These are phyloP conservation scores for Aspergillus sojae DNA, from an alignment of 2,329 filamentous ascomycete species.

Conservation along the genomic window DNA sequence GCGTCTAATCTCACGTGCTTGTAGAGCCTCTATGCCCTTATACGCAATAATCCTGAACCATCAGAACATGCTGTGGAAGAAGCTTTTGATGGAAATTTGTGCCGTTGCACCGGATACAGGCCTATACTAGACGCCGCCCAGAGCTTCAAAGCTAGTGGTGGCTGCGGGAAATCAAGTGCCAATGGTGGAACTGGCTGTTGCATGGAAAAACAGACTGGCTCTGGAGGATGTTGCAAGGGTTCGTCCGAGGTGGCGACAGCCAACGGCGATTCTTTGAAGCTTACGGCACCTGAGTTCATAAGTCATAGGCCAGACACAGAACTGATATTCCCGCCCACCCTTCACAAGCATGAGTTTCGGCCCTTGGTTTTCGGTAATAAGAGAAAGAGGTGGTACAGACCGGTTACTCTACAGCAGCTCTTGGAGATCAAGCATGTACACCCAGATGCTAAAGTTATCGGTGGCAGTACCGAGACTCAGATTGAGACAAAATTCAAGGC, in stretches of 20 bases:
- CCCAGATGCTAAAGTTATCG: conserved; percentile 89
- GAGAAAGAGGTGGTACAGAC: conserved; percentile 89
- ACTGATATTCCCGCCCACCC: conserved; percentile 85
- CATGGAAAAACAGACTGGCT: conserved; percentile 65
- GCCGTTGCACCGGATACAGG: conserved; percentile 91
- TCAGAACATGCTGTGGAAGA: conserved; percentile 86
- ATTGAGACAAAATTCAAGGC: conserved; percentile 99
- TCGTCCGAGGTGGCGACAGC: conserved; percentile 49
- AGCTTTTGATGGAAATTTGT: conserved; percentile 95
- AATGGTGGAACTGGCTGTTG: conserved; percentile 70
- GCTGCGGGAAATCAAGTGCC: conserved; percentile 57
- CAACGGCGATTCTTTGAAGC: conserved; percentile 53
- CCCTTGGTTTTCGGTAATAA: conserved; percentile 92
- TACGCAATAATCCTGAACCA: conserved; percentile 80
- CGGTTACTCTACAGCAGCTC: conserved; percentile 81
- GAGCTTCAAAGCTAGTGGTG: conserved; percentile 66
- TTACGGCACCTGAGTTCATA: conserved; percentile 88
- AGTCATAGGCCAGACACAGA: conserved; percentile 93
- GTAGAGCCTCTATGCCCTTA: conserved; percentile 84
- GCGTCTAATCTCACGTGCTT: conserved; percentile 9
- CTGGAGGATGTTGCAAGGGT: conserved; percentile 69
- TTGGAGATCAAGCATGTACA: conserved; percentile 87
- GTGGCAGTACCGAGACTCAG: conserved; percentile 94
- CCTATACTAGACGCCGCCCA: conserved; percentile 93
- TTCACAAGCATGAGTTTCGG: conserved; percentile 80